A percentile compares a stretch with the other conserved stretches of the same genome.
These are phyloP conservation scores for Cantharellus cinnabarinus DNA, from an alignment of 768 basidiomycete genomes.

Conservation along the genomic window DNA sequence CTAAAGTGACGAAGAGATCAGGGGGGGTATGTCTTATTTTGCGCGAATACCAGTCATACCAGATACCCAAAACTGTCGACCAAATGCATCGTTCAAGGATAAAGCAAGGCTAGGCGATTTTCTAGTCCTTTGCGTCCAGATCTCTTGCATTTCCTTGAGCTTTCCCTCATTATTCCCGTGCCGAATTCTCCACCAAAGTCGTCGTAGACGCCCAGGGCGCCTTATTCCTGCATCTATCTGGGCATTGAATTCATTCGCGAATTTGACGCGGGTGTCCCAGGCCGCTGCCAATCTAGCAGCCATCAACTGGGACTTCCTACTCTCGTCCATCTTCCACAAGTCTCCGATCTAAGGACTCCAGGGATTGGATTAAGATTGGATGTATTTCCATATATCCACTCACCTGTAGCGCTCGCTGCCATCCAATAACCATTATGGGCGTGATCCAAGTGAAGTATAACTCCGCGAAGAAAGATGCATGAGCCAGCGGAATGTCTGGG, in stretches of 20 bases:
- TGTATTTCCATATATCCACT: constrained; percentile 17
- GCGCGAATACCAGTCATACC: constrained; percentile 30
- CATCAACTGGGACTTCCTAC: constrained; percentile 11
- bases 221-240: constrained; percentile 16
- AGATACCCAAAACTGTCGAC: constrained; percentile 31
- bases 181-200: constrained; percentile 11
- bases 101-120: constrained; percentile 33
- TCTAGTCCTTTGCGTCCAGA: constrained; percentile 3
- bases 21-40: not conserved
- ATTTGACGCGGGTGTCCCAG: constrained; percentile 12
- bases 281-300: constrained; percentile 13
- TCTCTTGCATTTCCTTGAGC: not conserved
- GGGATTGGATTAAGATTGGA: constrained; percentile 7
- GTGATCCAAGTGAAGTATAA: constrained; percentile 29
- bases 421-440: constrained; percentile 34
- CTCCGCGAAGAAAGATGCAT: too few species aligned
- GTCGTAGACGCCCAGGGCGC: constrained; percentile 10
- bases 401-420: constrained; percentile 39
- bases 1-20: not conserved
- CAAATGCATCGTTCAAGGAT: constrained; percentile 37
- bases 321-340: not conserved
- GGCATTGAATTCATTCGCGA: constrained; percentile 18
- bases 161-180: constrained; percentile 2
- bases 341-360: constrained; percentile 12
- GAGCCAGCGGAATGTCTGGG: not conserved